These are phyloP conservation scores for Chenopodium quinoa DNA, from an alignment of 148 eudicot species.

Conservation along the genomic window DNA sequence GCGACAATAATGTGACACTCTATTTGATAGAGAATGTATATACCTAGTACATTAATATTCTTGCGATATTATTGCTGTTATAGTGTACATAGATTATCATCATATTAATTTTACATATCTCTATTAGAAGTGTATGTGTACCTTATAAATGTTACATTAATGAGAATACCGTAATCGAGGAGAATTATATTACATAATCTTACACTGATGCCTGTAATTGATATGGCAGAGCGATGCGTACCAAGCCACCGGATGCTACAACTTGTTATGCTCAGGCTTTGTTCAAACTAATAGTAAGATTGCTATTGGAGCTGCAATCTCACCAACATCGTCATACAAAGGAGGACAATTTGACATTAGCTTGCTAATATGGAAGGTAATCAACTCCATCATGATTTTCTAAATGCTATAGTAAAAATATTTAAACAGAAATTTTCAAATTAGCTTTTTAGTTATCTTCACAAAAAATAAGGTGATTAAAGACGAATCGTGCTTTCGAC, in stretches of 20 bases:
- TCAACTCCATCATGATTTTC: background rate
- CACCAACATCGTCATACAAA: slow-evolving; percentile 66
- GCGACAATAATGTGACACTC: background rate
- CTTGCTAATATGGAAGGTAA: slow-evolving; percentile 87
- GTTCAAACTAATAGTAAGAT: slow-evolving; percentile 60
- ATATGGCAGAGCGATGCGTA: slow-evolving; percentile 62
- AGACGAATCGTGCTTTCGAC: background rate
- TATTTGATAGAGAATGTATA: background rate
- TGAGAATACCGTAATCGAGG: no score
- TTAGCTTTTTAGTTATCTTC: no score
- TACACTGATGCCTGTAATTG: background rate
- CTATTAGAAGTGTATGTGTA: no score
- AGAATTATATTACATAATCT: no score
- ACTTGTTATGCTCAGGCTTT: slow-evolving; percentile 72
- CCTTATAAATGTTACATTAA: no score
- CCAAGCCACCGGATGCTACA: slow-evolving; percentile 75
- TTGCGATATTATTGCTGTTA: no score
- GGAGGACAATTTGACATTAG: slow-evolving; percentile 89
- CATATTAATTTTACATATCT: no score
- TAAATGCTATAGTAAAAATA: no score
- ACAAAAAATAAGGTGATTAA: no score
- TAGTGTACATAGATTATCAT: no score
- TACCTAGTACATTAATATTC: no score
- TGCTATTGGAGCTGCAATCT: slow-evolving; percentile 84
- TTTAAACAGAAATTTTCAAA: no score